Evolutionary conservation across 2,329 filamentous ascomycete species (phyloP).

Genomic region (Gnomoniopsis sp.): DNA sequence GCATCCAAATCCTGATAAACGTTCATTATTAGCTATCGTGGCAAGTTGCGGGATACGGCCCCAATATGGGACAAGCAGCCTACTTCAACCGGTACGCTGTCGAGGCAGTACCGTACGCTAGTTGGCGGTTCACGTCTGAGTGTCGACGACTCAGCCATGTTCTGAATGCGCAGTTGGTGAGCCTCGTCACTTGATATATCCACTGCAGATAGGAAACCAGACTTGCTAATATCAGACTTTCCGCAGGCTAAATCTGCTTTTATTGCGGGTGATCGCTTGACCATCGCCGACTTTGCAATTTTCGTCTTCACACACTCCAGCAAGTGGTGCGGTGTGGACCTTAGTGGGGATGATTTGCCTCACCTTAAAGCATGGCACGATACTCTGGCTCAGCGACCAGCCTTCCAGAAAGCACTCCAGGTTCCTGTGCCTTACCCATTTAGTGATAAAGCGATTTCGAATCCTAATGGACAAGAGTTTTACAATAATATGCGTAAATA

Average conservation of each 20-base stretch:
- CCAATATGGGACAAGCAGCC: constrained; percentile 22
- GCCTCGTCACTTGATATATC: background rate
- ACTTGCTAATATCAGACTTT: background rate
- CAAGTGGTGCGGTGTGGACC: constrained; percentile 22
- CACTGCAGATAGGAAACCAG: background rate
- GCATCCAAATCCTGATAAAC: background rate
- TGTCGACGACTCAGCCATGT: constrained; percentile 20
- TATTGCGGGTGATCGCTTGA: constrained; percentile 21
- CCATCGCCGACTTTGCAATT: constrained; percentile 22
- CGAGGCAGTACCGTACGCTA: constrained; percentile 20
- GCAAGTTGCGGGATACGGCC: constrained; percentile 22
- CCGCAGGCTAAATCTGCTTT: constrained; percentile 15
- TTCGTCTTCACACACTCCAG: constrained; percentile 23
- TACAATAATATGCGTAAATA: background rate
- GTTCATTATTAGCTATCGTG: constrained; percentile 20
- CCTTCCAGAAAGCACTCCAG: constrained; percentile 21
- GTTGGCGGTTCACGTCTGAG: constrained; percentile 21
- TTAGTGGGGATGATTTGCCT: constrained; percentile 21
- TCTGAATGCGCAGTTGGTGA: constrained; percentile 21
- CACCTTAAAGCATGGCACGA: constrained; percentile 22
- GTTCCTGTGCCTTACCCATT: constrained; percentile 20
- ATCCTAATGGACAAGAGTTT: background rate
- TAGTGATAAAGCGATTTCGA: background rate
- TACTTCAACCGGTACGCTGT: constrained; percentile 22
- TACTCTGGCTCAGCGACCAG: constrained; percentile 19